These are phyloP conservation scores for Bipolaris zeicola DNA, from an alignment of 2,329 filamentous ascomycete species.

Conservation along the genomic window DNA sequence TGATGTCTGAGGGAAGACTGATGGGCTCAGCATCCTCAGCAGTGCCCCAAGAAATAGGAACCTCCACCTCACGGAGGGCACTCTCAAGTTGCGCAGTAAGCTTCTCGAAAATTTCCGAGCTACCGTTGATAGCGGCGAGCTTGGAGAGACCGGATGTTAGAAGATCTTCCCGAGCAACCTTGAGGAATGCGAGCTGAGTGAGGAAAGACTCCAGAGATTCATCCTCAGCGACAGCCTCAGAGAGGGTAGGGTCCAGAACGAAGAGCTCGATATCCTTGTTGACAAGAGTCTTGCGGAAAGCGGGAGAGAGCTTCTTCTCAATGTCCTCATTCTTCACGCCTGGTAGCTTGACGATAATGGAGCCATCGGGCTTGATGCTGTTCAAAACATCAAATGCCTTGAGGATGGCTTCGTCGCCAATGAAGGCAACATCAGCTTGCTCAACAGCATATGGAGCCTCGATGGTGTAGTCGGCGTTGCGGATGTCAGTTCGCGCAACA, in stretches of 20 bases:
- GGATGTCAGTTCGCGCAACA: conserved; percentile 80
- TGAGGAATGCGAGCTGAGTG: conserved; percentile 81
- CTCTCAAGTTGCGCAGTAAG: conserved; percentile 66
- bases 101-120: conserved; percentile 66
- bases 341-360: conserved; percentile 75
- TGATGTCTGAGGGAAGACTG: conserved; percentile 67
- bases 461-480: conserved; percentile 79
- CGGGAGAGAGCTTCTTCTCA: conserved; percentile 79
- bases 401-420: conserved; percentile 80
- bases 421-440: conserved; percentile 76
- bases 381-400: conserved; percentile 76
- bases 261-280: conserved; percentile 74
- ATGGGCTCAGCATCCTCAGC: conserved; percentile 60
- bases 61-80: conserved; percentile 72
- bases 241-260: conserved; percentile 73
- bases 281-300: conserved; percentile 72
- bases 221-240: conserved; percentile 71
- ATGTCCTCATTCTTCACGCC: conserved; percentile 85
- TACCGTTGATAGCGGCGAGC: conserved; percentile 65
- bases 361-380: conserved; percentile 71
- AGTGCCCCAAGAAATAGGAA: conserved; percentile 81
- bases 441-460: conserved; percentile 83
- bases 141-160: conserved; percentile 69
- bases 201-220: conserved; percentile 67
- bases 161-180: conserved; percentile 71